A percentile compares a stretch with the other conserved stretches of the same genome.
phyloP scores from a whole-genome alignment of 805 yeast genomes.

The Blastobotrys attinorum region DNA sequence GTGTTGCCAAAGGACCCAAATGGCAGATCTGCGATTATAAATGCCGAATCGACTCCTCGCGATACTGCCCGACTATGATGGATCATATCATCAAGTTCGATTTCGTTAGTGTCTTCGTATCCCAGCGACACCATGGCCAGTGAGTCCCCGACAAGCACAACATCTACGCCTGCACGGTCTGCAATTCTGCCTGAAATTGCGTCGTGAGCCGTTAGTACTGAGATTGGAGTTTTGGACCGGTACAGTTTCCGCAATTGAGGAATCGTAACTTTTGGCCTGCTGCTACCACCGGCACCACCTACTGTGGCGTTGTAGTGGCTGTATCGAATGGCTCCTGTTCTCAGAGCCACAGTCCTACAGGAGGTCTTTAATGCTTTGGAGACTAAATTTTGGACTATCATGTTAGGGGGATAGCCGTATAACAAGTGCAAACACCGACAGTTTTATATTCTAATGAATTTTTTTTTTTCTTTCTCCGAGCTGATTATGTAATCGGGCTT shows the following conservation, averaged over 20 bases:
- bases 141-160: slow-evolving; percentile 82
- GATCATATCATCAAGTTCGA: slow-evolving; percentile 68
- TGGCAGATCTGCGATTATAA: slow-evolving; percentile 79
- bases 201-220: slow-evolving; percentile 84
- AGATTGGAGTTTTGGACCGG: slow-evolving; percentile 32
- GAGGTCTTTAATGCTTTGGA: too few relatives aligned
- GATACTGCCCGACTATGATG: slow-evolving; percentile 70
- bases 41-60: slow-evolving; percentile 58
- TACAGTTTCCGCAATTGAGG: slow-evolving; percentile 34
- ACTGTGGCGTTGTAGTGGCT: slow-evolving; percentile 15
- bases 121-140: slow-evolving; percentile 90
- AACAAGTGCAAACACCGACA: too few relatives aligned
- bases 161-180: slow-evolving; percentile 56
- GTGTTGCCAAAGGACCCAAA: slow-evolving; percentile 77
- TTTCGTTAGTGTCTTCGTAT: slow-evolving; percentile 53
- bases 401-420: too few relatives aligned
- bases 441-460: background rate
- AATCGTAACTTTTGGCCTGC: slow-evolving; percentile 32
- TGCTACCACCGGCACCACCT: background rate
- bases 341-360: too few relatives aligned
- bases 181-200: slow-evolving; percentile 68
- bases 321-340: slow-evolving; percentile 1
- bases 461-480: too few relatives aligned
- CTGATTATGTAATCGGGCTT: too few relatives aligned
- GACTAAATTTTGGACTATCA: too few relatives aligned